Evolutionary conservation across 345 rosid genomes (phyloP).

Genomic region (Corchorus capsularis): DNA sequence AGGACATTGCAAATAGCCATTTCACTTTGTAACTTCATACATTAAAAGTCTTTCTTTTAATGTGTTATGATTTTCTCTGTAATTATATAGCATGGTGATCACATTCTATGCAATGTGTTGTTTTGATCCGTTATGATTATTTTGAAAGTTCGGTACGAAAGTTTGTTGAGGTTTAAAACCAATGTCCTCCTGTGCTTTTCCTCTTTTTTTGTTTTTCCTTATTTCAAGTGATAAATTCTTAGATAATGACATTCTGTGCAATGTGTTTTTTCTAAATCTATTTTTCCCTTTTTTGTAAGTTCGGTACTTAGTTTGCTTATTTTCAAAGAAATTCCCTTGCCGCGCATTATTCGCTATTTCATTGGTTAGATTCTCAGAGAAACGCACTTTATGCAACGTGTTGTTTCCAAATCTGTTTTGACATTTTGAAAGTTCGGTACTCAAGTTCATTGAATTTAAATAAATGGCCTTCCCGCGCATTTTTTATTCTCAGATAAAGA

Average conservation of each 20-base stretch:
- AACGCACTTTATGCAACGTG: not conserved
- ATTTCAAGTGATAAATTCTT: constrained; percentile 10
- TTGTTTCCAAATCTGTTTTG: no score
- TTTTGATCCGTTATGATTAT: not conserved
- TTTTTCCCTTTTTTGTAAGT: not conserved
- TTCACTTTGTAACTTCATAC: not conserved
- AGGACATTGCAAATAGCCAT: constrained; percentile 3
- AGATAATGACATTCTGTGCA: not conserved
- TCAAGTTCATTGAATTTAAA: not conserved
- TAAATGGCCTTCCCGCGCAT: not conserved
- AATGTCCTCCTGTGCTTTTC: not conserved
- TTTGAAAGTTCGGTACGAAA: constrained; percentile 21
- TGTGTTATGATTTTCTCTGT: not conserved
- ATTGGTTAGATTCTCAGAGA: no score
- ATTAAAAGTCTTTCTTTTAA: not conserved
- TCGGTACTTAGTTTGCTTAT: no score
- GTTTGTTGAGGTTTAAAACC: constrained; percentile 11
- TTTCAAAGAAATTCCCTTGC: not conserved
- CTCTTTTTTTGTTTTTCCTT: not conserved
- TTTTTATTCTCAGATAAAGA: not conserved
- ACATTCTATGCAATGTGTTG: not conserved
- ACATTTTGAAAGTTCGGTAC: not conserved
- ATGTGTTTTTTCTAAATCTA: constrained; percentile 9
- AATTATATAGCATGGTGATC: not conserved
- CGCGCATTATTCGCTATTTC: not conserved